A percentile compares a stretch with the other conserved stretches of the same genome.
phyloP scores from a whole-genome alignment of 1,139 yeast species.

The Pichia sp. region DNA sequence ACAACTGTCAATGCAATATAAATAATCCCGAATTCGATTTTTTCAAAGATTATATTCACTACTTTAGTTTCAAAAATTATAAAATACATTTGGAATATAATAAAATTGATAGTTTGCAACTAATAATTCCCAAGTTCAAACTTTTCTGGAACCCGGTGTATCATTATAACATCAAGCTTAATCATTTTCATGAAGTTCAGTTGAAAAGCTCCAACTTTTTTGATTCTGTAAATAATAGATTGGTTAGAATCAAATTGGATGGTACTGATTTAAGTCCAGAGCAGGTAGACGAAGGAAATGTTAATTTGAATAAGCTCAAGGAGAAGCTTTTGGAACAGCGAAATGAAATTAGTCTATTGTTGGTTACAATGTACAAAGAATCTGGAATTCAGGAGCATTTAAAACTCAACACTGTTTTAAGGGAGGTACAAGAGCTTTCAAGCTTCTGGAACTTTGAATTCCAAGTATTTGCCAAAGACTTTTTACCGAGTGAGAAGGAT shows the following conservation, averaged over 20 bases:
- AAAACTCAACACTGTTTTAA: conserved; percentile 61
- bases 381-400: conserved; percentile 64
- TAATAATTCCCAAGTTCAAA: conserved; percentile 71
- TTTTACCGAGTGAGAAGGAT: conserved; percentile 89
- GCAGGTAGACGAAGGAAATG: conserved; percentile 63
- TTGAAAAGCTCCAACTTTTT: conserved; percentile 59
- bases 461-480: conserved; percentile 71
- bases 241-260: conserved; percentile 78
- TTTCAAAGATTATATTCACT: conserved; percentile 74
- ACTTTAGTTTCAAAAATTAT: conserved; percentile 76
- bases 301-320: conserved; percentile 56
- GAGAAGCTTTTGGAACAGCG: conserved; percentile 50
- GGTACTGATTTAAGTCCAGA: conserved; percentile 53
- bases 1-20: conserved; percentile 62
- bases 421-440: conserved; percentile 75
- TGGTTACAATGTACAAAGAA: conserved; percentile 50
- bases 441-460: conserved; percentile 88
- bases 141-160: conserved; percentile 69
- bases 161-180: conserved; percentile 65
- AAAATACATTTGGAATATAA: conserved; percentile 79
- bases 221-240: conserved; percentile 64
- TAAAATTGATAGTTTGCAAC: conserved; percentile 67
- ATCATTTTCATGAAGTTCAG: conserved; percentile 52
- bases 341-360: conserved; percentile 39
- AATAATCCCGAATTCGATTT: conserved; percentile 40